These are phyloP conservation scores for Colletotrichum sp. DNA, from an alignment of 2,329 filamentous ascomycete species.

Conservation along the genomic window DNA sequence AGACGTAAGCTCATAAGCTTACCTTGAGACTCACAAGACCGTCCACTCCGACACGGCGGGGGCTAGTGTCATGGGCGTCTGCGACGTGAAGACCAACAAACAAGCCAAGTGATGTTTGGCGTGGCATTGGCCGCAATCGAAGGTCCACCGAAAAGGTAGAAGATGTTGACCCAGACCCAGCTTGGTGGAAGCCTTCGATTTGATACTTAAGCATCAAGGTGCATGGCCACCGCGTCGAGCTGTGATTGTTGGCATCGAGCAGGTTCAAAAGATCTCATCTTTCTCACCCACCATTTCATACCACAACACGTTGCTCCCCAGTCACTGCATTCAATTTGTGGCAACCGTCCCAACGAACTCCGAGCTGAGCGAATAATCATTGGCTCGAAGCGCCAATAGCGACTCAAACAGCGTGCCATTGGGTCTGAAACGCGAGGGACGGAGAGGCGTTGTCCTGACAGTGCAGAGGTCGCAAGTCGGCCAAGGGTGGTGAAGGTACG, in stretches of 20 bases:
- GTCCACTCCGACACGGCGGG: neutral
- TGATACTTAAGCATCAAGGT: neutral
- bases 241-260: neutral
- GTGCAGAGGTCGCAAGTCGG: neutral
- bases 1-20: conserved; percentile 21
- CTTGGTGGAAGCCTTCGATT: neutral
- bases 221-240: neutral
- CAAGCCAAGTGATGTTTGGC: neutral
- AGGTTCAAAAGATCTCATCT: neutral
- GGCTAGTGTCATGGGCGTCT: neutral
- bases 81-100: neutral
- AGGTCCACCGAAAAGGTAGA: neutral
- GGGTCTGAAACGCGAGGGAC: conserved; percentile 5
- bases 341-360: neutral
- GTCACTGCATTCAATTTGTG: neutral
- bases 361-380: neutral
- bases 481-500: conserved; percentile 5
- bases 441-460: conserved; percentile 6
- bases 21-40: neutral
- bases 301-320: neutral
- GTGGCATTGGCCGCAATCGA: neutral
- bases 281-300: neutral
- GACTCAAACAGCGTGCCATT: neutral
- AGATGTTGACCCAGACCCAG: neutral
- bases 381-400: neutral